phyloP scores from a whole-genome alignment of 768 basidiomycete species.

The Phylloporus arenicola region DNA sequence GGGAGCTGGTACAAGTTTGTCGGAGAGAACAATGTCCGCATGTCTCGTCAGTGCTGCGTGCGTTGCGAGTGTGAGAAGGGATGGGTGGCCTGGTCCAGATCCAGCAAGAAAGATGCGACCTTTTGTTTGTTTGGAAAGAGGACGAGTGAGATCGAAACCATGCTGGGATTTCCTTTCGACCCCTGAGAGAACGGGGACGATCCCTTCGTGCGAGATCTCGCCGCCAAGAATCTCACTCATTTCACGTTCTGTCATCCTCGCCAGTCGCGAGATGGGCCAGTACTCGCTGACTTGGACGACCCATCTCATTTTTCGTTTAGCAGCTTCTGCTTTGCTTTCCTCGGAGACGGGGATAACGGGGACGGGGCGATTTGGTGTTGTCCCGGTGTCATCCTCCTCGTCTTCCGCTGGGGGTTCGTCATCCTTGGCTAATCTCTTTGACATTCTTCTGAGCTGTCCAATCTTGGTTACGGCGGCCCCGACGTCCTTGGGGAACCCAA shows the following conservation, averaged over 20 bases:
- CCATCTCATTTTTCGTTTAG: slow-evolving; percentile 79
- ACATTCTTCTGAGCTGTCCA: slow-evolving; percentile 59
- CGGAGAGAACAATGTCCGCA: slow-evolving; percentile 87
- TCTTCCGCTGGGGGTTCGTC: slow-evolving; percentile 23
- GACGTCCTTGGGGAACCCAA: slow-evolving; percentile 62
- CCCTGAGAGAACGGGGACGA: slow-evolving; percentile 18
- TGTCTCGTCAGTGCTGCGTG: slow-evolving; percentile 71
- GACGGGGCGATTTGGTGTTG: slow-evolving; percentile 69
- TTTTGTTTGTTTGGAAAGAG: slow-evolving; percentile 13
- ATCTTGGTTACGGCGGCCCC: slow-evolving; percentile 74
- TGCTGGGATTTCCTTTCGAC: slow-evolving; percentile 34
- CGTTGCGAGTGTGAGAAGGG: slow-evolving; percentile 84
- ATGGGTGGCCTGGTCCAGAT: slow-evolving; percentile 93
- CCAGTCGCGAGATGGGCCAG: slow-evolving; percentile 79
- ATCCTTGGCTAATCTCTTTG: slow-evolving; percentile 29
- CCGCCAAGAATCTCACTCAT: slow-evolving; percentile 61
- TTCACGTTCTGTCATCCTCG: slow-evolving; percentile 58
- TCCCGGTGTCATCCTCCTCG: slow-evolving; percentile 48
- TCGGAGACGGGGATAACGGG: slow-evolving; percentile 32
- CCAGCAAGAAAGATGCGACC: slow-evolving; percentile 90
- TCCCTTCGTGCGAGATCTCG: slow-evolving; percentile 11
- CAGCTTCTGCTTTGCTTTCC: slow-evolving; percentile 41
- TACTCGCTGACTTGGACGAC: slow-evolving; percentile 95
- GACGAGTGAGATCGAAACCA: slow-evolving; percentile 16
- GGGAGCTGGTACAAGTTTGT: slow-evolving; percentile 90